Percentiles rank a stretch among this genome's conserved stretches.
phyloP scores from a whole-genome alignment of 768 basidiomycete species.

The Tulasnella sp. region DNA sequence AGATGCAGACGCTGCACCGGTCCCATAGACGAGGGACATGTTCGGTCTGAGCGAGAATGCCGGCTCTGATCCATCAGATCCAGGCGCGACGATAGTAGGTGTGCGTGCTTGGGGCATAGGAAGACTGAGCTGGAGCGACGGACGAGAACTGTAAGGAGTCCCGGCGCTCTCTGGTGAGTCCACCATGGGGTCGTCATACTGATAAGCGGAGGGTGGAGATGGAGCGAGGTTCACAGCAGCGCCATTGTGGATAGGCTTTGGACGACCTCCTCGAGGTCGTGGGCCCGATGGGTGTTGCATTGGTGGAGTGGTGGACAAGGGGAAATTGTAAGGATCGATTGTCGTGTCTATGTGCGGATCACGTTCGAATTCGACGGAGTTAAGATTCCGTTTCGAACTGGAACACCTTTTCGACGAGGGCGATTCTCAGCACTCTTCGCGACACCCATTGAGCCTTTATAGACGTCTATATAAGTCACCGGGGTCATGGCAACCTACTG shows the following conservation, averaged over 20 bases:
- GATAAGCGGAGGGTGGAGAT: background rate
- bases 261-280: slow-evolving; percentile 7
- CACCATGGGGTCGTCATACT: no score
- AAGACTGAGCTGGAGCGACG: slow-evolving; percentile 1
- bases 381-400: no score
- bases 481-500: no score
- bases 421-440: no score
- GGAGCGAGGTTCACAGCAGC: slow-evolving; percentile 4
- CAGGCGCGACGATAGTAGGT: background rate
- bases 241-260: slow-evolving; percentile 1
- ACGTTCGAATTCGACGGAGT: no score
- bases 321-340: no score
- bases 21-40: slow-evolving; percentile 10
- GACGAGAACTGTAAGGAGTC: background rate
- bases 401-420: no score
- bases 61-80: background rate
- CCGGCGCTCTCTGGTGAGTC: slow-evolving; percentile 6
- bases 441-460: no score
- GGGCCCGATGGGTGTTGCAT: no score
- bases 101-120: background rate
- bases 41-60: slow-evolving; percentile 12
- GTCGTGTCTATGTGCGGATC: no score
- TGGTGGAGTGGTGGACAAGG: no score
- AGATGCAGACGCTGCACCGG: background rate
- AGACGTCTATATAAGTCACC: no score